Conservation (phyloP, 495 filamentous ascomycete genomes). For the Penicillium goetzii region DNA sequence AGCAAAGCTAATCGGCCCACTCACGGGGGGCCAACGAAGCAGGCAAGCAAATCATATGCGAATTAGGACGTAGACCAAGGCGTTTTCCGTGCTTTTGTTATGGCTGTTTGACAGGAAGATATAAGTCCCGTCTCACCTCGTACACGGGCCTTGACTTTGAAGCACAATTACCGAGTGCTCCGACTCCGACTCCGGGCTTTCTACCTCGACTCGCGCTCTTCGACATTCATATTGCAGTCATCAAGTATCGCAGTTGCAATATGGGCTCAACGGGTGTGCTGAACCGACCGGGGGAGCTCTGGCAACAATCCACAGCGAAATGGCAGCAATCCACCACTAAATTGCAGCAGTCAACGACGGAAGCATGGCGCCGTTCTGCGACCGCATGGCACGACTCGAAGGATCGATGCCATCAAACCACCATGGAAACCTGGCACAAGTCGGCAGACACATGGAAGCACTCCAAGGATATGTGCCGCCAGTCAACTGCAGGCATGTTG, state of each 20-base stretch:
- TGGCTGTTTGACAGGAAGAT: neutral
- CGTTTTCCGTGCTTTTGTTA: neutral
- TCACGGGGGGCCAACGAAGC: neutral
- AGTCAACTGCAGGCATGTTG: conserved; percentile 18
- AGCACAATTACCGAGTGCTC: neutral
- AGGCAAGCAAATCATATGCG: neutral
- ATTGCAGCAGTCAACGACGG: conserved; percentile 20
- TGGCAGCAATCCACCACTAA: conserved; percentile 13
- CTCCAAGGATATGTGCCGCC: conserved; percentile 12
- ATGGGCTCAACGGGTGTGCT: neutral
- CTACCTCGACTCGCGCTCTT: neutral
- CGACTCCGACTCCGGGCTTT: neutral
- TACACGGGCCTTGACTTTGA: neutral
- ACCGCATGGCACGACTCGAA: conserved; percentile 17
- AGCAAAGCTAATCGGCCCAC: neutral
- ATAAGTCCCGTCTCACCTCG: neutral
- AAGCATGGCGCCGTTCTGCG: conserved; percentile 18
- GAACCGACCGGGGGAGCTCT: conserved; percentile 1
- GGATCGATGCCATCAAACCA: conserved; percentile 14
- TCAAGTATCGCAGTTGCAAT: neutral
- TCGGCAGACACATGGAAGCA: conserved; percentile 11
- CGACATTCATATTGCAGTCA: neutral
- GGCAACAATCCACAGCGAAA: neutral
- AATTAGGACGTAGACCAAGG: neutral
- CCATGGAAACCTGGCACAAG: conserved; percentile 5